phyloP scores from a whole-genome alignment of 176 grass and related monocot species.

The Otatea glauca region DNA sequence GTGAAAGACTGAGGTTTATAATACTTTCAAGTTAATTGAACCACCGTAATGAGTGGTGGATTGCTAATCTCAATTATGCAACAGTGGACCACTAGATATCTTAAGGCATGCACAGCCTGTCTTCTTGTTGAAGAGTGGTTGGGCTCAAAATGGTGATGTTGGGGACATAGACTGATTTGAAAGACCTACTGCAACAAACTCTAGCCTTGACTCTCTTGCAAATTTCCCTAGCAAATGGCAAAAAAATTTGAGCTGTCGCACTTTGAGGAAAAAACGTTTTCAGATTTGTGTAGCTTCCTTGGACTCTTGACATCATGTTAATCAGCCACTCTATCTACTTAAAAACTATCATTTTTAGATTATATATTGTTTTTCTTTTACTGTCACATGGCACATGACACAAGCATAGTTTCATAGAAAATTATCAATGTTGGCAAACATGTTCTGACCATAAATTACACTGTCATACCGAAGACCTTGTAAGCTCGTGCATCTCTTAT shows the following conservation, averaged over 20 bases:
- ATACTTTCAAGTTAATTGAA: background rate
- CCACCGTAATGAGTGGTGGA: background rate
- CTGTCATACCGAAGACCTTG: background rate
- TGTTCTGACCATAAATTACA: conserved; percentile 4
- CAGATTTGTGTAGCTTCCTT: conserved; percentile 31
- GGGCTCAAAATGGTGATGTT: conserved; percentile 24
- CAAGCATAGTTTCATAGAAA: background rate
- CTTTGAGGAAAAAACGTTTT: background rate
- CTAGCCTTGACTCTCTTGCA: background rate
- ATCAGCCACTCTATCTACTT: conserved; percentile 4
- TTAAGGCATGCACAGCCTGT: background rate
- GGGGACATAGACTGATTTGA: background rate
- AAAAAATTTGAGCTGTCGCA: background rate
- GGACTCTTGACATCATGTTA: conserved; percentile 26
- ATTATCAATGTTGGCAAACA: background rate
- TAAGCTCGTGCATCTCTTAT: background rate
- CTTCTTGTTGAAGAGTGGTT: conserved; percentile 29
- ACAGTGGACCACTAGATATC: background rate
- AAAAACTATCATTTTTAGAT: conserved; percentile 19
- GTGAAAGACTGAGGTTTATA: background rate
- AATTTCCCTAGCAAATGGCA: background rate
- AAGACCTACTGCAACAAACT: background rate
- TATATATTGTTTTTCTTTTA: background rate
- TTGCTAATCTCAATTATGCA: conserved; percentile 11
- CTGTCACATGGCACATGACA: conserved; percentile 1